These are phyloP conservation scores for Phytophthora boehmeriae DNA, from an alignment of 352 stramenopile species.

Conservation along the genomic window DNA sequence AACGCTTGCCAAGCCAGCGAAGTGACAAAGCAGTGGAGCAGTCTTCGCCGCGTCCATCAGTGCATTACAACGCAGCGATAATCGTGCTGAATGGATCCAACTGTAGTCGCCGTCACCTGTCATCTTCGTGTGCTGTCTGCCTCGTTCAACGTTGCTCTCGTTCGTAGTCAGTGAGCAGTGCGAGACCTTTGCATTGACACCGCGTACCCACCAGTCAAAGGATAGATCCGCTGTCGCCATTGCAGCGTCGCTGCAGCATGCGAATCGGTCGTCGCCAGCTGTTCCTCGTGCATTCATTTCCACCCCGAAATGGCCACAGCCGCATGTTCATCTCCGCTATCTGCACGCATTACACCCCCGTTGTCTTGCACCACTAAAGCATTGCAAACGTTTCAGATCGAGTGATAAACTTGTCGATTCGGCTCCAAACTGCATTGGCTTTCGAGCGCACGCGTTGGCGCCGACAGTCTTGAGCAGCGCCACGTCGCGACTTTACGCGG, in stretches of 20 bases:
- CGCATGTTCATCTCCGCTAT: constrained; percentile 10
- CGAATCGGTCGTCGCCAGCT: constrained; percentile 17
- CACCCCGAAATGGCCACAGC: constrained; percentile 23
- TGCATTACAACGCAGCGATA: constrained; percentile 31
- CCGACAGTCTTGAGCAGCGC: background rate
- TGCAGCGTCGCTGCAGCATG: constrained; percentile 5
- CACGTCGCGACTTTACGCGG: constrained; percentile 25
- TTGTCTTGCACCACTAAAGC: background rate
- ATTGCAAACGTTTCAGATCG: background rate
- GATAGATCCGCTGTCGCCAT: background rate
- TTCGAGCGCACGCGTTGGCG: too few species aligned
- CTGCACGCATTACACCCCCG: background rate
- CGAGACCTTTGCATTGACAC: background rate
- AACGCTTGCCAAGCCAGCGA: too few species aligned
- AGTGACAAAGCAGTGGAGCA: too few species aligned
- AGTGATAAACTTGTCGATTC: too few species aligned
- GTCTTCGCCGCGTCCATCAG: background rate
- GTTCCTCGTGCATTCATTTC: constrained; percentile 5
- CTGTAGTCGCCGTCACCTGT: background rate
- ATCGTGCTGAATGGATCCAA: constrained; percentile 33
- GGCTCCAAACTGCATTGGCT: too few species aligned
- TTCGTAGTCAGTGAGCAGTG: background rate
- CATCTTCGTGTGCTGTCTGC: too few species aligned
- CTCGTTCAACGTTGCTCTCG: too few species aligned
- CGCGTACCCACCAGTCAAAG: background rate